phyloP scores from a whole-genome alignment of 2,329 filamentous ascomycete species.

The Curvularia lunata region DNA sequence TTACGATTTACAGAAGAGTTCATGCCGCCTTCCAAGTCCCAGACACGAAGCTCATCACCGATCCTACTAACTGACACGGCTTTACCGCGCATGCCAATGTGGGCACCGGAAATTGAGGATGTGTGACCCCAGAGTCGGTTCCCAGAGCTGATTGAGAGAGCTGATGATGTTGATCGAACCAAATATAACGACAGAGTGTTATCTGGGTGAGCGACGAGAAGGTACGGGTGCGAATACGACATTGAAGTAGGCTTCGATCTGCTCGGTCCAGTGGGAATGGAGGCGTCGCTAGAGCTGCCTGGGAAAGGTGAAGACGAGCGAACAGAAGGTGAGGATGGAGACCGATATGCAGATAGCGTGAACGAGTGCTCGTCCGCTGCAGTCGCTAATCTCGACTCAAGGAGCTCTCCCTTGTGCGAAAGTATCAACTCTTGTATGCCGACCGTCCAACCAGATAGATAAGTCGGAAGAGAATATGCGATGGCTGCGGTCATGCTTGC shows the following conservation, averaged over 20 bases:
- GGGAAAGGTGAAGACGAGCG: conserved; percentile 38
- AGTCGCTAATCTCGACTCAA: conserved; percentile 58
- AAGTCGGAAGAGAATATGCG: conserved; percentile 81
- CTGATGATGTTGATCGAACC: conserved; percentile 72
- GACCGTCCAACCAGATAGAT: conserved; percentile 81
- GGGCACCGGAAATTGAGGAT: conserved; percentile 82
- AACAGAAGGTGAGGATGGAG: conserved; percentile 33
- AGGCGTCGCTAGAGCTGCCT: conserved; percentile 30
- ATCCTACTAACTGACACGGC: conserved; percentile 85
- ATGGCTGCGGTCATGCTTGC: conserved; percentile 77
- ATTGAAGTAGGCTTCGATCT: conserved; percentile 54
- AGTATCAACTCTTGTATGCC: conserved; percentile 90
- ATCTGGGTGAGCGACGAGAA: conserved; percentile 82
- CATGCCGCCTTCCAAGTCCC: conserved; percentile 82
- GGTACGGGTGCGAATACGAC: conserved; percentile 76
- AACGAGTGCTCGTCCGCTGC: conserved; percentile 58
- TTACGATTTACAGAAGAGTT: conserved; percentile 53
- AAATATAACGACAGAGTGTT: conserved; percentile 86
- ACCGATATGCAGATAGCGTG: conserved; percentile 42
- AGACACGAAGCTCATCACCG: conserved; percentile 75
- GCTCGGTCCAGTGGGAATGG: conserved; percentile 26
- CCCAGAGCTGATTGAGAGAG: conserved; percentile 72
- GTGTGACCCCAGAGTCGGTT: conserved; percentile 90
- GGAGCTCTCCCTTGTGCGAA: conserved; percentile 55
- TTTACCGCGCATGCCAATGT: conserved; percentile 83